Base-by-base conservation (phyloP, 441 rosid species). In the Cnidoscolus chayamansa region DNA sequence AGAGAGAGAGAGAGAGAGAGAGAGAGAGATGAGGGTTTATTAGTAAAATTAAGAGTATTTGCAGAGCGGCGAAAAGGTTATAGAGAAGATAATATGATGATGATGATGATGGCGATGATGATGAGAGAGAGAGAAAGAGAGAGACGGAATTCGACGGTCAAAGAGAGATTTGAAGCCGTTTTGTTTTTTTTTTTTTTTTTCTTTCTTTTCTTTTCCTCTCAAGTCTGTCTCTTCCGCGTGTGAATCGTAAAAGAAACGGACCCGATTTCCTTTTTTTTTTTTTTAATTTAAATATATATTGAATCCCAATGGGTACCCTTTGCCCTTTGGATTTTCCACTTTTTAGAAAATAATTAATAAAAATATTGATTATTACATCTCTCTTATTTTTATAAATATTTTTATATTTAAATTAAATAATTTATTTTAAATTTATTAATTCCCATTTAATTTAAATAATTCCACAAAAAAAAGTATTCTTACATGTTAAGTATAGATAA, bases 121-220 rank as follows among this genome's bases (percentile, higher is more conserved):
- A 43, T 35, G 54, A 65, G 66, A 37, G 66, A 54, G 68, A 72
- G 54, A 78, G 61, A 47, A 59, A 62, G 60, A 40, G 67, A 30
- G 45, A 40, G 45, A 40, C 7, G 7, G 45, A 40, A 80, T 74
- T 80, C 82, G 80, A 70, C 55, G 87, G 91, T 87, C 91, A 87
- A 88, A 88, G 80, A 25, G 78, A 79, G 86, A 81, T 72, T 82
- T 87, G 75, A 58, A 77, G 81, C 53, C 65, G 75, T 40, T 40
- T 40, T 40, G 6, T 5, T 40, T 40, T 40, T 40, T 40, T 40
- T 40, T 6, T 40, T 50, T 16, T 13, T 16, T 40, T 31, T 20
- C 40, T 35, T 35, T 35, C 40, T 35, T 49, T 4, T 51, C 56
- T 51, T 7, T 51, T 1, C 3, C 17, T 53, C 17, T 2, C 7